A percentile compares a stretch with the other conserved stretches of the same genome.
phyloP scores from a whole-genome alignment of 2,329 filamentous ascomycete species.

The Colletotrichum plurivorum region DNA sequence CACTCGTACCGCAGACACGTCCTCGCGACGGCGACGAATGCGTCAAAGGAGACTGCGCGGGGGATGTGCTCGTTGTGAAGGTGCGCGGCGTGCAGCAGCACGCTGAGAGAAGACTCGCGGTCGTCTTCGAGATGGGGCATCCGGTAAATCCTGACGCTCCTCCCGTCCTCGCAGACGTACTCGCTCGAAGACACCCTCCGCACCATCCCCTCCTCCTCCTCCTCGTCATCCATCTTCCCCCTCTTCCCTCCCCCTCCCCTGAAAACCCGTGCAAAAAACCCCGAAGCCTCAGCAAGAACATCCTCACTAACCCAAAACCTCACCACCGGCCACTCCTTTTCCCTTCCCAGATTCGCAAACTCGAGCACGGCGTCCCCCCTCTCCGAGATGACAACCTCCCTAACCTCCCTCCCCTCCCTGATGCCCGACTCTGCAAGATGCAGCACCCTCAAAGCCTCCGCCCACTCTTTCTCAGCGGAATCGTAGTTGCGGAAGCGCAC shows the following conservation, averaged over 20 bases:
- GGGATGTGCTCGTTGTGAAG: slow-evolving; percentile 63
- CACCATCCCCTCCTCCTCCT: slow-evolving; percentile 48
- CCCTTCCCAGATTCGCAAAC: slow-evolving; percentile 58
- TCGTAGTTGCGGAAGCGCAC: slow-evolving; percentile 64
- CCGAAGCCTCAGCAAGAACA: slow-evolving; percentile 65
- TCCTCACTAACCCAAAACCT: slow-evolving; percentile 67
- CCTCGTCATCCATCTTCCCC: slow-evolving; percentile 50
- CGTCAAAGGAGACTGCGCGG: slow-evolving; percentile 60
- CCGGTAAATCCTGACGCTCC: slow-evolving; percentile 61
- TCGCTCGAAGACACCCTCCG: slow-evolving; percentile 52
- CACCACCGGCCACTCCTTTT: slow-evolving; percentile 55
- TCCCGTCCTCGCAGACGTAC: slow-evolving; percentile 59
- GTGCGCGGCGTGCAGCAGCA: slow-evolving; percentile 66
- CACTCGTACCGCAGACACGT: slow-evolving; percentile 65
- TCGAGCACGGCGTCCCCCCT: slow-evolving; percentile 66
- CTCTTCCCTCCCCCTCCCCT: slow-evolving; percentile 46
- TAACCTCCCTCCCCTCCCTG: slow-evolving; percentile 53
- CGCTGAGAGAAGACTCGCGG: slow-evolving; percentile 56
- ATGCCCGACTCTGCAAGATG: slow-evolving; percentile 58
- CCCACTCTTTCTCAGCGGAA: slow-evolving; percentile 57
- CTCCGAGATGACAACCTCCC: slow-evolving; percentile 59
- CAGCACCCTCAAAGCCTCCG: slow-evolving; percentile 56
- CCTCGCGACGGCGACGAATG: slow-evolving; percentile 67
- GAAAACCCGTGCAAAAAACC: slow-evolving; percentile 66
- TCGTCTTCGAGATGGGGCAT: slow-evolving; percentile 68